Evolutionary conservation across 768 basidiomycete genomes (phyloP).

Genomic region (Baorangia bicolor): DNA sequence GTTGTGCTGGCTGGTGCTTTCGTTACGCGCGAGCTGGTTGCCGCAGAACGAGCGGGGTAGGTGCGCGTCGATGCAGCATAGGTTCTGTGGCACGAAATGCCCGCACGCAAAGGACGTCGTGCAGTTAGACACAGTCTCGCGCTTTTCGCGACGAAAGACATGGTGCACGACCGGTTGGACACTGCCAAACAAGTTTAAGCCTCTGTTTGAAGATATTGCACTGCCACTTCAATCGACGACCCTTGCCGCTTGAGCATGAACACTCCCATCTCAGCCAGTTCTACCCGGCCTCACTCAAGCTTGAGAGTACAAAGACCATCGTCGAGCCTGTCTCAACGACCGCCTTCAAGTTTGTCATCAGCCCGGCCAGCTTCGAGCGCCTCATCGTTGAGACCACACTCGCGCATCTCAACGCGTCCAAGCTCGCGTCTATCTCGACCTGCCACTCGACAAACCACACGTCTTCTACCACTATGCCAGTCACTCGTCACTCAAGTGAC

Average conservation of each 20-base stretch:
- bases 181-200: not conserved
- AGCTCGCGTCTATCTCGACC: constrained; percentile 51
- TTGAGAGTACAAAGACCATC: constrained; percentile 27
- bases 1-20: constrained; percentile 35
- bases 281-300: constrained; percentile 22
- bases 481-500: constrained; percentile 54
- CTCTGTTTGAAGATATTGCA: not conserved
- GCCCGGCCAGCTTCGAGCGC: constrained; percentile 44
- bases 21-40: constrained; percentile 20
- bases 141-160: constrained; percentile 19
- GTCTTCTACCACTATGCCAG: constrained; percentile 55
- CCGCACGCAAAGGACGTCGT: not conserved
- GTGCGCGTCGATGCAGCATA: constrained; percentile 28
- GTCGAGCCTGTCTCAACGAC: constrained; percentile 40
- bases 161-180: not conserved
- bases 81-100: not conserved
- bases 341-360: constrained; percentile 49
- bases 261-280: constrained; percentile 17
- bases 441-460: constrained; percentile 48
- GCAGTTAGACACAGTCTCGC: constrained; percentile 11
- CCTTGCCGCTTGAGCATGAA: constrained; percentile 16
- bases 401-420: constrained; percentile 36
- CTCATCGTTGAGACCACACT: constrained; percentile 36
- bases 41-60: constrained; percentile 23
- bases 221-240: constrained; percentile 5